Evolutionary conservation across 805 yeast genomes (phyloP), one percentile per base, ranked within the genome.

Genomic region (Komagataella populi): DNA sequence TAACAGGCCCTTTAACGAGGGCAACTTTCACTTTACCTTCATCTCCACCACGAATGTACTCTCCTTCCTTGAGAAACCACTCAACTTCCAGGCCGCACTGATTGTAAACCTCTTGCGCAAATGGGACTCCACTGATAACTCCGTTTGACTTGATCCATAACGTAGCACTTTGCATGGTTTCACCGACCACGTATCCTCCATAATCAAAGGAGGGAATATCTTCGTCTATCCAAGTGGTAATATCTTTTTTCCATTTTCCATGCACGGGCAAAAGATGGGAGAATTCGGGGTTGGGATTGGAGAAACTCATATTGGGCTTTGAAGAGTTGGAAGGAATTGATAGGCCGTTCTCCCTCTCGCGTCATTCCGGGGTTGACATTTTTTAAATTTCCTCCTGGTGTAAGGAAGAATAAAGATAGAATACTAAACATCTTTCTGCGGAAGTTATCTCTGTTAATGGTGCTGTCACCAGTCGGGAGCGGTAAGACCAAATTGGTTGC

Each of bases 161-260:
- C 2, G 87, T 80, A 2, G 96, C 97, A 2, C 80, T 71, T 60
- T 87, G 84, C 3, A 58, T 57, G 47, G 74, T 82, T 51, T 76
- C 74, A 10, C 98, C 97, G n/a, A 91, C 98, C 2, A 91, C 98
- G 60, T 70, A 87, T 2, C 96, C 98, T 39, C 98, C 98, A 59
- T 83, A 85, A 64, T 90, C 98, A 59, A 91, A 91, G 0, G 95
- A 80, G 1, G 98, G 97, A 14, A 86, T 91, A 60, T 90, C 98
- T 61, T 90, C 98, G 4, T 77, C 71, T 12, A 90, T 70, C 83
- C 87, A 90, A 47, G 70, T 72, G 7, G 88, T 79, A 55, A 91
- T 79, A 54, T 82, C 83, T 49, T 76, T 77, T 62, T 81, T 88
- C 98, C 98, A 91, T 49, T 70, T 71, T 3, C 96, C 95, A 51